A percentile compares a stretch with the other conserved stretches of the same genome.
Conservation (phyloP, 805 yeast species). For the Candida broadrunensis region DNA sequence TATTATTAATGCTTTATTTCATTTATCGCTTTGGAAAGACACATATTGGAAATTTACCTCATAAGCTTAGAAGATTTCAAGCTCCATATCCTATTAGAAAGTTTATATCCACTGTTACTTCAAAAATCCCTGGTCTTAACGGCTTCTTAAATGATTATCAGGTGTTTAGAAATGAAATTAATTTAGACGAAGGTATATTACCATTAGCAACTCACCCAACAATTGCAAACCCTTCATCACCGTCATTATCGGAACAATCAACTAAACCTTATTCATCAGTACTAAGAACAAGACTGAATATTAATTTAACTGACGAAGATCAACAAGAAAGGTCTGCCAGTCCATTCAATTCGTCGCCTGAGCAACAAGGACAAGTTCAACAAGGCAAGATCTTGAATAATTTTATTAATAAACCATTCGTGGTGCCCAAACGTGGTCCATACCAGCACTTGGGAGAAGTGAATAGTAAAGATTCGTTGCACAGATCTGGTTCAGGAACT, state of each 20-base stretch:
- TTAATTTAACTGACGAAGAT: constrained; percentile 21
- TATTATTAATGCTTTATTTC: constrained; percentile 15
- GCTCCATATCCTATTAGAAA: constrained; percentile 10
- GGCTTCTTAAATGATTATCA: constrained; percentile 9
- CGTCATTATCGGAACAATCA: constrained; percentile 1
- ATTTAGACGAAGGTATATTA: constrained; percentile 33
- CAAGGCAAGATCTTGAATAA: constrained; percentile 11
- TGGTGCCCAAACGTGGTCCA: constrained; percentile 15
- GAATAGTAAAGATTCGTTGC: constrained; percentile 24
- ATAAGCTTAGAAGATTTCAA: constrained; percentile 11
- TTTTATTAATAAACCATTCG: constrained; percentile 37
- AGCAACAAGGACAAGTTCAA: constrained; percentile 1
- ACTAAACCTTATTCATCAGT: constrained; percentile 15
- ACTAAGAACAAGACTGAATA: constrained; percentile 35
- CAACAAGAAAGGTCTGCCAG: constrained; percentile 6
- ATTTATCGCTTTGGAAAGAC: constrained; percentile 14
- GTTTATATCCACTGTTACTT: constrained; percentile 7
- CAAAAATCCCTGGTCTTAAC: constrained; percentile 21
- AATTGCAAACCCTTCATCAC: constrained; percentile 7
- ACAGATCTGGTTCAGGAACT: constrained; percentile 17
- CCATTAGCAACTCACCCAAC: constrained; percentile 9
- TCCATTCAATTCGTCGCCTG: not conserved
- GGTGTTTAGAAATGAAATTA: constrained; percentile 17
- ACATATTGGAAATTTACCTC: constrained; percentile 5
- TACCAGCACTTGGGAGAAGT: constrained; percentile 11